These are phyloP conservation scores for Phytophthora agathidicida DNA, from an alignment of 352 stramenopile genomes.

Conservation along the genomic window DNA sequence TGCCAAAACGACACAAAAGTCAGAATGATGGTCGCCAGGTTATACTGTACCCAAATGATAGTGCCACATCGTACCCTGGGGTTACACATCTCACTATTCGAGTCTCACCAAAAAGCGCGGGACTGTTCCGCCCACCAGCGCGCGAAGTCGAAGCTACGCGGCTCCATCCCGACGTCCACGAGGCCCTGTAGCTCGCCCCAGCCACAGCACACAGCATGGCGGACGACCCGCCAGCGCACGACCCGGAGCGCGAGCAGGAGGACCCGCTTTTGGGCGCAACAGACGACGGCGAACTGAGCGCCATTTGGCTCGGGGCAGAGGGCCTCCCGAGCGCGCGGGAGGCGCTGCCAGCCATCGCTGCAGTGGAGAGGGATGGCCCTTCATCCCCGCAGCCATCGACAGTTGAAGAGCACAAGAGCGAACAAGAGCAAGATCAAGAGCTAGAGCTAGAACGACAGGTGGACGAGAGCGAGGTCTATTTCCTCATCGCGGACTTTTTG, in stretches of 20 bases:
- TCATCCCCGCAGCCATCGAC: neutral
- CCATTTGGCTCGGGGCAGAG: slow-evolving; percentile 5
- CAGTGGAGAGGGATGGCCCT: neutral
- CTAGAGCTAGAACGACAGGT: slow-evolving; percentile 3
- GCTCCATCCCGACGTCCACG: neutral
- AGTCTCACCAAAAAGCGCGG: slow-evolving; percentile 28
- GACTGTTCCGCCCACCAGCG: slow-evolving; percentile 7
- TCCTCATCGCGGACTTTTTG: slow-evolving; percentile 87
- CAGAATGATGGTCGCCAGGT: too few relatives aligned
- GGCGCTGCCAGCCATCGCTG: slow-evolving; percentile 23
- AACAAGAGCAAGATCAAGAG: slow-evolving; percentile 1
- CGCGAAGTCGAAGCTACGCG: slow-evolving; percentile 7
- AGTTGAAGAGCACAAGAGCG: slow-evolving; percentile 23
- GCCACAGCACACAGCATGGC: slow-evolving; percentile 15
- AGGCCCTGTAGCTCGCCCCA: neutral
- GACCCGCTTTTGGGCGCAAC: neutral
- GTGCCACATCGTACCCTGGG: neutral
- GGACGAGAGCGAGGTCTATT: slow-evolving; percentile 74
- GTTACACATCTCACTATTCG: slow-evolving; percentile 13
- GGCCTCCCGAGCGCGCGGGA: slow-evolving; percentile 9
- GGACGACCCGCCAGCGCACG: slow-evolving; percentile 15
- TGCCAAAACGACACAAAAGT: too few relatives aligned
- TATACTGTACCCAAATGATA: slow-evolving; percentile 18
- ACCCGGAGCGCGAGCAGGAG: slow-evolving; percentile 8
- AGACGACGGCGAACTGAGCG: slow-evolving; percentile 9